phyloP scores from a whole-genome alignment of 2,329 filamentous ascomycete genomes.

The Colletotrichum horii region DNA sequence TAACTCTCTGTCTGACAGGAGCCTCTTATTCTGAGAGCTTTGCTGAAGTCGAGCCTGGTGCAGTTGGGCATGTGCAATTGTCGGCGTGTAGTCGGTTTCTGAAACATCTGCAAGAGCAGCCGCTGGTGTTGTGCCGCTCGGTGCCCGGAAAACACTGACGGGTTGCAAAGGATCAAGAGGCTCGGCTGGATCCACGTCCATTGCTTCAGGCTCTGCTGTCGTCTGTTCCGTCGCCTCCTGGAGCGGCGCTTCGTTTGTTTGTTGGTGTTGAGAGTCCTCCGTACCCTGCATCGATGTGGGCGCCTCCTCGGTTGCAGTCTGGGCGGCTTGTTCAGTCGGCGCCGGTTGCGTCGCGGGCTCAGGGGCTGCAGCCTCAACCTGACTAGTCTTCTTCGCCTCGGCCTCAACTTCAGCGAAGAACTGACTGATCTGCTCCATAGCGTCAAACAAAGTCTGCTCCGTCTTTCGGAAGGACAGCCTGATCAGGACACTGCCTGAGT shows the following conservation, averaged over 20 bases:
- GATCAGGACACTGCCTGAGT: slow-evolving; percentile 80
- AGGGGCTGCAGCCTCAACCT: slow-evolving; percentile 3
- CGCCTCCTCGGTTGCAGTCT: background rate
- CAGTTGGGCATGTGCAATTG: slow-evolving; percentile 75
- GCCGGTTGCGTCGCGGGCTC: slow-evolving; percentile 18
- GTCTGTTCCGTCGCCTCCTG: background rate
- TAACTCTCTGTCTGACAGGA: slow-evolving; percentile 84
- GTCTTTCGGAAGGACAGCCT: slow-evolving; percentile 79
- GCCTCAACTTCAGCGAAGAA: slow-evolving; percentile 68
- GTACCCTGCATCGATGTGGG: background rate
- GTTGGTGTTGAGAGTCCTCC: background rate
- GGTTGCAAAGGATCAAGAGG: slow-evolving; percentile 47
- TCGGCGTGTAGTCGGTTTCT: slow-evolving; percentile 79
- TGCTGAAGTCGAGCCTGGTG: slow-evolving; percentile 72
- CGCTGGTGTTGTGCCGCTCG: slow-evolving; percentile 73
- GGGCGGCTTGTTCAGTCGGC: slow-evolving; percentile 7
- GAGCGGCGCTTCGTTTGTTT: background rate
- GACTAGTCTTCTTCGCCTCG: slow-evolving; percentile 23
- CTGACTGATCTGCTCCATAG: slow-evolving; percentile 79
- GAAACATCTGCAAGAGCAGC: slow-evolving; percentile 72
- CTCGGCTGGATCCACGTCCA: slow-evolving; percentile 29
- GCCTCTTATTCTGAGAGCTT: slow-evolving; percentile 72
- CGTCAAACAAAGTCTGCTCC: slow-evolving; percentile 80
- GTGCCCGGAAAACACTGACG: slow-evolving; percentile 79
- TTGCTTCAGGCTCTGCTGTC: slow-evolving; percentile 23